Base-by-base conservation (phyloP, 352 stramenopile genomes). In the Phytopythium kandeliae region DNA sequence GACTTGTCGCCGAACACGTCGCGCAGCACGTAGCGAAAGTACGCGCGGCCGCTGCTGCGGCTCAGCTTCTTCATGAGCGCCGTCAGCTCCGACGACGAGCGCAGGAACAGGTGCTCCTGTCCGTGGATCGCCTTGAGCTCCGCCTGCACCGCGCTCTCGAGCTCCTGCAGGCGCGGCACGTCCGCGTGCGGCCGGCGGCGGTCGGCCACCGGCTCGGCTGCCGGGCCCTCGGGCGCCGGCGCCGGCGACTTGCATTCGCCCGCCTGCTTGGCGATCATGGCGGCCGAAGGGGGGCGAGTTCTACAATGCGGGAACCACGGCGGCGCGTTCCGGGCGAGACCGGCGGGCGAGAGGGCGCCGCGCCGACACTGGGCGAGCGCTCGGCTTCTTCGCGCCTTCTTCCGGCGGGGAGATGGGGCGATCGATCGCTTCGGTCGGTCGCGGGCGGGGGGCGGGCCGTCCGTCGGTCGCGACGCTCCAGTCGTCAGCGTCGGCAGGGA, bases 1-100 rank as follows among this genome's bases (percentile, higher is more conserved):
- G 72, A 81, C 57, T 78, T 74, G 30, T 87, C 78, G 54, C 75
- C 74, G 51, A 93, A 85, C 15, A 90, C 77, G 33, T 89, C 71
- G 34, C 78, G 71, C 44, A 93, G 64, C 48, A 88, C 76, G 58
- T 88, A 91, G 33, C 77, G 76, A 49, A 93, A 91, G 65, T 93
- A 93, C 3, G 77, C 66, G 35, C 78, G 79, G 45, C 79, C 82
- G 36, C 86, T 74, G 24, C 75, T 62, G 48, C 82, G 72, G 30
- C 74, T 78, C 17, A 93, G 60, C 51, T 84, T 76, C 42, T 85
- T 86, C 61, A 93, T 74, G 17, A 89, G 60, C 47, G 58, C 55
- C 51, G 75, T 86, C 26, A 93, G 74, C 46, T 80, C 77, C 9
- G 82, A 90, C 12, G 69, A 86, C 21, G 79, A 78, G 40, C 82